Evolutionary conservation across 352 stramenopile species (phyloP), one percentile per base, ranked within the genome.

Genomic region (Pythium volutum): DNA sequence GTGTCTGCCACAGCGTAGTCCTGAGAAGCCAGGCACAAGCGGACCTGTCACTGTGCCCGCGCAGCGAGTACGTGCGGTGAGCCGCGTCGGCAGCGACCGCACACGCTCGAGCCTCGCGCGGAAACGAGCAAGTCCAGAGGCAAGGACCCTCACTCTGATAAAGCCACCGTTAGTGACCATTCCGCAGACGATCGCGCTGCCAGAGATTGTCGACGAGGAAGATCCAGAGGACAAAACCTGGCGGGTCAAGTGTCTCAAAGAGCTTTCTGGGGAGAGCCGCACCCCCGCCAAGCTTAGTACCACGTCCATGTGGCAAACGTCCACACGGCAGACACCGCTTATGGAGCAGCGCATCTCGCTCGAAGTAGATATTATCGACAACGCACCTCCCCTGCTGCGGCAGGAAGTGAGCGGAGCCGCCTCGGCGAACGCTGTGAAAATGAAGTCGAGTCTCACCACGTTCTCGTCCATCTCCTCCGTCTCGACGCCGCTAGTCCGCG

Each of bases 1-100:
- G 5, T 71, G 69, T 62, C 55, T 89, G 0, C 79, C 76, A 1
- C 64, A 59, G 12, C 75, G 68, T 52, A 73, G 66, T 10, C 68
- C 64, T 0, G 73, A 76, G 4, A 77, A 79, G 49, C 20, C 23
- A 18, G 51, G 61, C 43, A 7, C 48, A 15, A 42, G 33, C 36
- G 7, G n/a, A n/a, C n/a, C 42, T 20, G 16, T n/a, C 22, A 14
- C 34, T 4, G 52, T 49, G 4, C 52, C 59, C 29, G 50, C 31
- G 5, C 36, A 68, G 29, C 47, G 56, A 20, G 46, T 20, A 4
- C 25, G 51, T 51, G n/a, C 49, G 5, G 54, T 60, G 5, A 63
- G 55, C 41, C 27, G 45, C 12, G 55, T 39, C 1, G 33, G n/a
- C n/a, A n/a, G n/a, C 0, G 68, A 71, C 8, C 55, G 55, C 18